Evolutionary conservation across 1,139 yeast genomes (phyloP), one percentile per base, ranked within the genome.

Genomic region (Nakaseomyces sp.): DNA sequence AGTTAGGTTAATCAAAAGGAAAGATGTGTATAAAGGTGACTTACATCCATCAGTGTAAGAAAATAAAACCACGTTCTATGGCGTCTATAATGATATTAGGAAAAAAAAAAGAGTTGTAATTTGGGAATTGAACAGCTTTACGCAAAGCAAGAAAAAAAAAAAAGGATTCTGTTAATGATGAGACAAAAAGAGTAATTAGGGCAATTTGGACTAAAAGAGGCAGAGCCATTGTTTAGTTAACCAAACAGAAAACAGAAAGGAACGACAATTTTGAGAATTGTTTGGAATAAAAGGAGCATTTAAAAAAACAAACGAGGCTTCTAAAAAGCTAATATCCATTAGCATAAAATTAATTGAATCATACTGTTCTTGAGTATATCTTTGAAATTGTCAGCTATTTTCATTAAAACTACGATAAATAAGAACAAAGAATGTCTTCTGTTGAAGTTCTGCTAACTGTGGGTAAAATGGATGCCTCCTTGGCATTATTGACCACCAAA

Each of bases 401-500:
- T n/a, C n/a, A n/a, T n/a, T n/a, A n/a, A 22, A 22, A 22, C 25
- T 9, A 22, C 25, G 6, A 22, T n/a, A 22, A 22, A 22, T 22
- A 26, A 32, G 24, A 32, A 32, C 7, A 18, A 17, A 26, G 15
- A 9, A 55, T 55, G 59, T 54, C 59, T 20, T 40, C 47, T 12
- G 54, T 60, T 12, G 64, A 60, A 43, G 96, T 89, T 10, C 82
- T 95, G 38, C 73, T 91, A 42, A 89, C 97, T 1, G 97, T 91
- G 15, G 98, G 98, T 40, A 89, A 89, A 67, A 72, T 91, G 43
- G 98, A 91, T 63, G 96, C 97, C 18, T 88, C 96, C 1, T 72
- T 91, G 64, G 97, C 98, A 25, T 71, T 91, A 43, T 71, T 91
- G 40, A 75, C 94, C 40, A 89, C 99, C 20, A 77, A 83, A 48